Evolutionary conservation across 2,329 filamentous ascomycete species (phyloP), one percentile per base, ranked within the genome.

Genomic region (Phymatotrichopsis omnivora): DNA sequence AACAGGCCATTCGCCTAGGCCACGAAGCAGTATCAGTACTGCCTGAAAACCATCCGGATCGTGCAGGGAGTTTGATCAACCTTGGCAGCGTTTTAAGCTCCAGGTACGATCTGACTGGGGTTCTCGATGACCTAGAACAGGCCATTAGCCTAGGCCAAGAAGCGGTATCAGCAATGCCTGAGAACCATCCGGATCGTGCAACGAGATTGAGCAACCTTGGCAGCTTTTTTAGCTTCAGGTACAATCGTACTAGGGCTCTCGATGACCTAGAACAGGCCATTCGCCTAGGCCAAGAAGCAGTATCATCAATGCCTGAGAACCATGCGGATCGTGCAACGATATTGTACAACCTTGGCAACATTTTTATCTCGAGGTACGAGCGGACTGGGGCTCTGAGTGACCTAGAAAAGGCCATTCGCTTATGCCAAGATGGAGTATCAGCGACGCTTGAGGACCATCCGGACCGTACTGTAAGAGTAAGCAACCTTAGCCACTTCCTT

Each of bases 291-390:
- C 27, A 29, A 8, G 54, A 42, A 60, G 62, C 25, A 37, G 27
- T 29, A 29, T 8, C 14, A 7, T 35, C 33, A 28, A 44, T 16
- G n/a, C 19, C 32, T 5, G 46, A 47, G 53, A 1, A 61, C 44
- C 10, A 61, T 47, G 20, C 46, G 38, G 12, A 57, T 48, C 19
- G 59, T 57, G 24, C 51, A 31, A 14, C 52, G 53, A 11, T 57
- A 30, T 17, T 53, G 53, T 29, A 51, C 45, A 27, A 57, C n/a
- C 12, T 39, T 14, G n/a, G 36, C 24, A 10, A 39, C 23, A 7
- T 5, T 16, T 17, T 39, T 3, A 19, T 17, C n/a, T 7, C 23
- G 2, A 29, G 36, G 12, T 39, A 39, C 12, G 2, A 19, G 24
- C 17, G n/a, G 12, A 19, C 14, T 10, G 24, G 24, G n/a, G 23